These are phyloP conservation scores for Theobroma cacao DNA, from an alignment of 345 rosid genomes.

Conservation along the genomic window DNA sequence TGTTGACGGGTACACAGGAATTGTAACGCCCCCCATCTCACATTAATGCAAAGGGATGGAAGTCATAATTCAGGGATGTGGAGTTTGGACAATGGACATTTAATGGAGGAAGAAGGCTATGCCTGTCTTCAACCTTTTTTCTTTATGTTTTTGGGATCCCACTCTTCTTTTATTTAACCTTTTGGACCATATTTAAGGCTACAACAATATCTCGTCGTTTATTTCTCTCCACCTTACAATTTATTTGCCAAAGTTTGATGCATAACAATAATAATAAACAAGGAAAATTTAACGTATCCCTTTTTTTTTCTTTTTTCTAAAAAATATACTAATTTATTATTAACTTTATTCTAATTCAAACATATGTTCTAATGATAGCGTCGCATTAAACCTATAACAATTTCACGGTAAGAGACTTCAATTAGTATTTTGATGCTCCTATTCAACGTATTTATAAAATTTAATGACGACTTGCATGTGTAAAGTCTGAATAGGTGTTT, in stretches of 20 bases:
- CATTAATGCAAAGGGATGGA: constrained; percentile 1
- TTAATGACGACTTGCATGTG: too few relatives aligned
- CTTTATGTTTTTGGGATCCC: background rate
- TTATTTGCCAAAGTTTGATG: background rate
- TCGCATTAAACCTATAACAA: too few relatives aligned
- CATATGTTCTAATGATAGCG: too few relatives aligned
- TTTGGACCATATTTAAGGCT: background rate
- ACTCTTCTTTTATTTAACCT: background rate
- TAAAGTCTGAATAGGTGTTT: background rate
- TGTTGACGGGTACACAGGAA: background rate
- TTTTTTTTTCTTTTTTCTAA: too few relatives aligned
- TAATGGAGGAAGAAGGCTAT: constrained; percentile 2
- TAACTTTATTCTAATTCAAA: too few relatives aligned
- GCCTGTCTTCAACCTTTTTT: background rate
- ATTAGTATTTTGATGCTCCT: too few relatives aligned
- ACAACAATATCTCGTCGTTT: background rate
- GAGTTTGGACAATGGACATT: constrained; percentile 10
- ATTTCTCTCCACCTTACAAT: background rate
- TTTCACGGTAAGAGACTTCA: too few relatives aligned
- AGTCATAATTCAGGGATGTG: background rate
- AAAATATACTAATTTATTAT: too few relatives aligned
- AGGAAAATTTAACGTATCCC: too few relatives aligned
- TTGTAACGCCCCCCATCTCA: constrained; percentile 11
- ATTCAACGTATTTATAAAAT: too few relatives aligned
- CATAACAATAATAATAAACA: background rate